Conservation (phyloP, 805 yeast species). For the Monosporozyma aquatica region DNA sequence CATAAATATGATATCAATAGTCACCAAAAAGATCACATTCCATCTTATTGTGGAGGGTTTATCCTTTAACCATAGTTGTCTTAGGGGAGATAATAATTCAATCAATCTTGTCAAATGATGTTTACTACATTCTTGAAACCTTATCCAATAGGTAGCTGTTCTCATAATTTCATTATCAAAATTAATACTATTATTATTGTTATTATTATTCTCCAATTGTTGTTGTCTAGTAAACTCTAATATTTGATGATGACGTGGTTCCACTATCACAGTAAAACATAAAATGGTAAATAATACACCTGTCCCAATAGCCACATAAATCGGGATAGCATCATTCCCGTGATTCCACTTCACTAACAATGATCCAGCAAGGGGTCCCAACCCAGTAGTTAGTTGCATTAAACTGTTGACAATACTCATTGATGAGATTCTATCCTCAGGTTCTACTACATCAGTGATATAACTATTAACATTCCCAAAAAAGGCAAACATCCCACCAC, state of each 20-base stretch:
- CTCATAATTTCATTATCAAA: slow-evolving; percentile 1
- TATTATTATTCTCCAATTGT: slow-evolving; percentile 1
- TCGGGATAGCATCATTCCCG: slow-evolving; percentile 26
- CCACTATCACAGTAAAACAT: slow-evolving; percentile 41
- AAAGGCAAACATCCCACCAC: slow-evolving; percentile 56
- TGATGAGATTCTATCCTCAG: slow-evolving; percentile 46
- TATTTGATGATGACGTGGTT: slow-evolving; percentile 46
- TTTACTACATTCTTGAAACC: slow-evolving; percentile 5
- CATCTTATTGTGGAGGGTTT: slow-evolving; percentile 33
- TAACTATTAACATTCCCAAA: slow-evolving; percentile 58
- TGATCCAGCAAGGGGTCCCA: slow-evolving; percentile 58
- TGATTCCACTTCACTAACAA: slow-evolving; percentile 23
- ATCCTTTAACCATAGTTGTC: slow-evolving; percentile 39
- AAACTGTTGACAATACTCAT: slow-evolving; percentile 54
- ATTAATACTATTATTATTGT: no score
- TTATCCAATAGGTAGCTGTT: background rate
- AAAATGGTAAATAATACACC: slow-evolving; percentile 31
- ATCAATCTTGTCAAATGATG: slow-evolving; percentile 12
- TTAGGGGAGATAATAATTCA: slow-evolving; percentile 40
- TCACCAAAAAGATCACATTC: slow-evolving; percentile 42
- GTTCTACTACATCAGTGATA: slow-evolving; percentile 62
- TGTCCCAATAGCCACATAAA: slow-evolving; percentile 24
- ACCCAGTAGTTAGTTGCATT: slow-evolving; percentile 49
- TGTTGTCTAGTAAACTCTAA: background rate
- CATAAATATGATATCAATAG: slow-evolving; percentile 37